phyloP scores from a whole-genome alignment of 768 basidiomycete genomes.

The Xanthoconium purpureum region DNA sequence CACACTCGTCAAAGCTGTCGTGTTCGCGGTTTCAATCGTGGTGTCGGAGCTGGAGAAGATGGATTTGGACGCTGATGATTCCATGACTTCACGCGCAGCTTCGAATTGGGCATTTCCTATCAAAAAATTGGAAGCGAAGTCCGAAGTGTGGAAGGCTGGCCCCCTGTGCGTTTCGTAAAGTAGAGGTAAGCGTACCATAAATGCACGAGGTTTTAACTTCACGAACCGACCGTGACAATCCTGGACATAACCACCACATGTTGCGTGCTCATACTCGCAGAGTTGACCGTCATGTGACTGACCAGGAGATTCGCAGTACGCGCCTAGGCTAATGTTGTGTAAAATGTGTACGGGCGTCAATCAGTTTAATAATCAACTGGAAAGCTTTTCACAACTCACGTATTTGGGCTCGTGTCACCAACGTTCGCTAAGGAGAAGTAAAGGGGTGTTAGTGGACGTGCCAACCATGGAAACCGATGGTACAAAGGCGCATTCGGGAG shows the following conservation, averaged over 20 bases:
- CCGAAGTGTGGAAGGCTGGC: constrained; percentile 70
- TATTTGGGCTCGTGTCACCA: constrained; percentile 77
- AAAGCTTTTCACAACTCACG: constrained; percentile 42
- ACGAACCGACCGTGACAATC: constrained; percentile 70
- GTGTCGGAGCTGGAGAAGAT: constrained; percentile 21
- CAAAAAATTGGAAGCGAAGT: constrained; percentile 72
- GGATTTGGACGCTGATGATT: constrained; percentile 14
- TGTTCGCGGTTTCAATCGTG: constrained; percentile 16
- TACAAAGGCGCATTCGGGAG: neutral
- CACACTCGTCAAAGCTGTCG: constrained; percentile 40
- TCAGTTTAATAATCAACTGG: neutral
- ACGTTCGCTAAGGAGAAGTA: constrained; percentile 59
- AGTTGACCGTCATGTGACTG: constrained; percentile 60
- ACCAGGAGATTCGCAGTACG: constrained; percentile 77
- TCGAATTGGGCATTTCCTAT: constrained; percentile 70
- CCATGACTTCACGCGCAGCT: constrained; percentile 66
- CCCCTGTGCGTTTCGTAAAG: constrained; percentile 42
- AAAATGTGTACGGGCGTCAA: neutral
- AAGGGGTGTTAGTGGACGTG: neutral
- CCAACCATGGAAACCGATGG: neutral
- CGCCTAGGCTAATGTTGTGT: constrained; percentile 47
- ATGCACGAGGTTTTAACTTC: neutral
- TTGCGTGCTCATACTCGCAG: constrained; percentile 71
- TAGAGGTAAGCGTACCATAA: neutral
- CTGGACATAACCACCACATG: constrained; percentile 65